These are phyloP conservation scores for Pestalotiopsis fici DNA, from an alignment of 2,329 filamentous ascomycete species.

Conservation along the genomic window DNA sequence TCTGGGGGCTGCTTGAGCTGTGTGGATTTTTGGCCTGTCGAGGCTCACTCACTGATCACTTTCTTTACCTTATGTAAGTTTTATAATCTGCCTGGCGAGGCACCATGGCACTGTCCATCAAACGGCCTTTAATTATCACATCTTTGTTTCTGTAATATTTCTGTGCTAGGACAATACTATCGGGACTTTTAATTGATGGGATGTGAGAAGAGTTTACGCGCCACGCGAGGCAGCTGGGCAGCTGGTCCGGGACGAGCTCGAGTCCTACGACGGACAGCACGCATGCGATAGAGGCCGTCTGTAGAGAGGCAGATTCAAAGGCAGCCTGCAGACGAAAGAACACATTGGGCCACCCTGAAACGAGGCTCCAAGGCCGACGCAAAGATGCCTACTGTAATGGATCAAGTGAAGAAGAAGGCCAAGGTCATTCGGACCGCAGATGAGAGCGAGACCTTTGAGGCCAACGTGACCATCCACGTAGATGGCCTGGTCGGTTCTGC, in stretches of 20 bases:
- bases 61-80: slow-evolving; percentile 1
- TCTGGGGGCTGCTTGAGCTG: neutral
- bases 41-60: neutral
- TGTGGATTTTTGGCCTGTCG: neutral
- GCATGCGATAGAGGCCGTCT: neutral
- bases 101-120: neutral
- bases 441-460: slow-evolving; percentile 85
- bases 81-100: neutral
- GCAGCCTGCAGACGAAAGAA: neutral
- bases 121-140: neutral
- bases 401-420: slow-evolving; percentile 55
- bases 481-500: slow-evolving; percentile 83
- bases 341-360: neutral
- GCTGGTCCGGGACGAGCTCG: neutral
- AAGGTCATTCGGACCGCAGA: slow-evolving; percentile 69
- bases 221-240: neutral
- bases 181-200: neutral
- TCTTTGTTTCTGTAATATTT: neutral
- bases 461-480: slow-evolving; percentile 81
- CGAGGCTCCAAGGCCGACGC: neutral
- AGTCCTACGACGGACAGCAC: neutral
- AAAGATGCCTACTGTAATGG: slow-evolving; percentile 48
- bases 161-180: slow-evolving; percentile 2
- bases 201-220: neutral
- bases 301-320: neutral